Base-by-base conservation (phyloP, 139 green algal genomes). In the Chlorella sp. region DNA sequence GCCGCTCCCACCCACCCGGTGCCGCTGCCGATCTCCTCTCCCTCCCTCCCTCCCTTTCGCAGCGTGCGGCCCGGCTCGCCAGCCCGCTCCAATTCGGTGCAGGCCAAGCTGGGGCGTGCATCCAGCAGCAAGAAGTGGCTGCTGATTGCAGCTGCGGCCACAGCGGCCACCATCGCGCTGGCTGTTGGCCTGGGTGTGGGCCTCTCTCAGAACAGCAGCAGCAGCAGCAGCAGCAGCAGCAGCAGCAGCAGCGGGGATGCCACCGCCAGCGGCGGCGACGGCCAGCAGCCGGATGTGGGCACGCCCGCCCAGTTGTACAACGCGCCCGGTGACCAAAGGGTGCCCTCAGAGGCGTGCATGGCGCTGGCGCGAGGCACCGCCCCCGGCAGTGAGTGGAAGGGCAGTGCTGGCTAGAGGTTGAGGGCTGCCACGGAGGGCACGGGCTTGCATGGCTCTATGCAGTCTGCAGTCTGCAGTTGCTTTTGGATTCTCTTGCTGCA, bases 91-190 rank as follows among this genome's bases (percentile, higher is more conserved):
- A 55, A 60, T 15, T 60, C 51, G 51, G 51, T 60, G 51, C 51
- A 60, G 51, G 13, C 12, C 51, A 60, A 60, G 5, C 56, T 71
- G 6, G 75, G 75, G 18, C 75, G 75, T 11, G 75, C 75, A 0
- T 72, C 57, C 56, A 82, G 75, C 75, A 82, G 75, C 75, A 71
- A 57, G 34, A 71, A 41, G 26, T 82, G 75, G 57, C 39, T 82
- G 7, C 38, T 82, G 9, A 12, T 82, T 2, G 32, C 44, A 0
- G n/a, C 23, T 0, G 63, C 36, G 38, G 56, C 63, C 2, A n/a
- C 34, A 12, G 75, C 32, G 36, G 16, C 38, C 21, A 57, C 56
- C 21, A 82, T 82, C 26, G 56, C 57, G 11, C 36, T 82, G 11
- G 56, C 20, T 1, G 56, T 82, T 15, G 75, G 75, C 23, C 57